A percentile compares a stretch with the other conserved stretches of the same genome.
These are phyloP conservation scores for Tetrapisispora fleetii DNA, from an alignment of 805 yeast genomes.

Conservation along the genomic window DNA sequence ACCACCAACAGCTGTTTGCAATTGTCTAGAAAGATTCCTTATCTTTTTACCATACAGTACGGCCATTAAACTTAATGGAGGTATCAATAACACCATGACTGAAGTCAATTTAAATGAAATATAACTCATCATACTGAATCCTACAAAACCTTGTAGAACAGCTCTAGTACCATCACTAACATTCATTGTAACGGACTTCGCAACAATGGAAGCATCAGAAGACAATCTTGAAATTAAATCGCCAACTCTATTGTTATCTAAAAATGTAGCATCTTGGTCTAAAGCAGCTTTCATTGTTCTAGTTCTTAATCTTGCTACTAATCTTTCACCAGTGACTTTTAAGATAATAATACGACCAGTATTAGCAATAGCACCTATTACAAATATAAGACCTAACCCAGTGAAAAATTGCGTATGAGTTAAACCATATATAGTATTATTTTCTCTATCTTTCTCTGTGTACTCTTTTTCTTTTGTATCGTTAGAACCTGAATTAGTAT, in stretches of 20 bases:
- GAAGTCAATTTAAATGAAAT: conserved; percentile 77
- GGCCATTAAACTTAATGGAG: conserved; percentile 75
- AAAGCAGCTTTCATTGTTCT: conserved; percentile 67
- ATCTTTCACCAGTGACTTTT: conserved; percentile 73
- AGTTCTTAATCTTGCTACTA: conserved; percentile 76
- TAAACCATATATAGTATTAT: conserved; percentile 44
- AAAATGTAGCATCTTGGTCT: conserved; percentile 79
- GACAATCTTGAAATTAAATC: conserved; percentile 83
- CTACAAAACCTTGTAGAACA: conserved; percentile 71
- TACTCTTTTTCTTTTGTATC: conserved; percentile 14
- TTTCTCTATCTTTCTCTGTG: conserved; percentile 22
- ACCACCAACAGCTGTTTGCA: conserved; percentile 78
- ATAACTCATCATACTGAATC: conserved; percentile 83
- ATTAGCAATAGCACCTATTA: conserved; percentile 68
- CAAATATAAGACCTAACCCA: conserved; percentile 51
- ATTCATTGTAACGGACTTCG: conserved; percentile 79
- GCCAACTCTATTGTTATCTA: conserved; percentile 84
- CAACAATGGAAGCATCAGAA: conserved; percentile 80
- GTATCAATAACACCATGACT: conserved; percentile 70
- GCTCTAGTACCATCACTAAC: conserved; percentile 89
- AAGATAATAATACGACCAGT: conserved; percentile 70
- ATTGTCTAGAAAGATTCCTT: conserved; percentile 58
- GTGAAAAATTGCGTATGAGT: conserved; percentile 54
- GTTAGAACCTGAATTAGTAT: background rate
- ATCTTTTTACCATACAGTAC: conserved; percentile 73